Evolutionary conservation across 2,329 filamentous ascomycete species (phyloP).

Genomic region (Proliferodiscus dingleyae): DNA sequence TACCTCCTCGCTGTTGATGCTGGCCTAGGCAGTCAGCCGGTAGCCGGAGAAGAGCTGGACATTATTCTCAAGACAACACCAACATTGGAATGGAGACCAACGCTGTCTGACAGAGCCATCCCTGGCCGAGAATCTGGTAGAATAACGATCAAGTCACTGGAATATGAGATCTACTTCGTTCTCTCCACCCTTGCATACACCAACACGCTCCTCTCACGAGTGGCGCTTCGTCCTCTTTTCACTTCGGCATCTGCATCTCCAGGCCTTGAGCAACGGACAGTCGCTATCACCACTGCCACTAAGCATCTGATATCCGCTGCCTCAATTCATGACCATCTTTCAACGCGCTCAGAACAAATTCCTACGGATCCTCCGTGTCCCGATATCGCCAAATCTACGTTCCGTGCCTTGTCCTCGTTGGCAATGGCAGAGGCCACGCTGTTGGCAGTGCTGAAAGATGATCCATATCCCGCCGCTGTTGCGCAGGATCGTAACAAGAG

Average conservation of each 20-base stretch:
- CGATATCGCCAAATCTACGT: conserved; percentile 49
- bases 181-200: conserved; percentile 73
- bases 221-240: conserved; percentile 69
- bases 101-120: conserved; percentile 60
- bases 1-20: conserved; percentile 75
- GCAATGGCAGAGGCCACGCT: conserved; percentile 85
- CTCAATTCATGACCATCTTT: conserved; percentile 70
- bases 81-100: conserved; percentile 79
- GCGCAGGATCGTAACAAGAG: conserved; percentile 76
- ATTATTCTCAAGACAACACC: conserved; percentile 57
- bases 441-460: conserved; percentile 86
- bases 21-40: conserved; percentile 55
- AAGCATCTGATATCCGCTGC: conserved; percentile 74
- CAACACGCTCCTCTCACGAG: conserved; percentile 67
- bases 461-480: conserved; percentile 81
- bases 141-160: conserved; percentile 67
- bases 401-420: conserved; percentile 56
- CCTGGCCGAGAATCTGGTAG: conserved; percentile 61
- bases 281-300: conserved; percentile 68
- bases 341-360: conserved; percentile 47
- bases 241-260: conserved; percentile 57
- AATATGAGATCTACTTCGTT: conserved; percentile 78
- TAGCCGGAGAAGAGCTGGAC: conserved; percentile 58
- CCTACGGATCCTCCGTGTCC: conserved; percentile 39
- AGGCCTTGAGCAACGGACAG: conserved; percentile 60